phyloP scores from a whole-genome alignment of 2,329 filamentous ascomycete species.

The Fonsecaea monophora region DNA sequence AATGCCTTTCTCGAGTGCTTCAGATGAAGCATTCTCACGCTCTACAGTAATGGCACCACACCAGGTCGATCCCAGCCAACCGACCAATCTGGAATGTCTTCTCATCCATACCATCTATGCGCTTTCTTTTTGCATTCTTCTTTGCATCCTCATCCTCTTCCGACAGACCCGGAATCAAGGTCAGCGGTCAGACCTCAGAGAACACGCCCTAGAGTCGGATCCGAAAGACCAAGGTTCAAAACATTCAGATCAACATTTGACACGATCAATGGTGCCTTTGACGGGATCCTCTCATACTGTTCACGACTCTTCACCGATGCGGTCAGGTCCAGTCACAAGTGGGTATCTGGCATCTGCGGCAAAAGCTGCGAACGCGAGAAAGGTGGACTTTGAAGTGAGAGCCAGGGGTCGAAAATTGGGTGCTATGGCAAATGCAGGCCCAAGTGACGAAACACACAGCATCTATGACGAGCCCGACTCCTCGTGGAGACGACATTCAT shows the following conservation, averaged over 20 bases:
- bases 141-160: slow-evolving; percentile 14
- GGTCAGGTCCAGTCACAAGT: slow-evolving; percentile 22
- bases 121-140: slow-evolving; percentile 12
- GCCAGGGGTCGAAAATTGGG: not conserved
- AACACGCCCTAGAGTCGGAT: not conserved
- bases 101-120: slow-evolving; percentile 9
- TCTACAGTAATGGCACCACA: slow-evolving; percentile 13
- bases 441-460: slow-evolving; percentile 8
- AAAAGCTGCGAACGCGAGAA: slow-evolving; percentile 16
- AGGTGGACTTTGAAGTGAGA: not conserved
- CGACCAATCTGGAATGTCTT: not conserved
- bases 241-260: not conserved
- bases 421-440: not conserved
- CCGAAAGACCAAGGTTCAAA: not conserved
- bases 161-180: not conserved
- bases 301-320: not conserved
- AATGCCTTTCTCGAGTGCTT: slow-evolving; percentile 7
- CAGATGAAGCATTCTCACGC: slow-evolving; percentile 14
- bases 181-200: not conserved
- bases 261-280: not conserved
- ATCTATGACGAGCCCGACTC: not conserved
- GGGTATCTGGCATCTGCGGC: slow-evolving; percentile 31
- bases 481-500: slow-evolving; percentile 24
- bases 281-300: not conserved
- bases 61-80: not conserved